phyloP scores from a whole-genome alignment of 2,329 filamentous ascomycete species.

The Zarea fungicola region DNA sequence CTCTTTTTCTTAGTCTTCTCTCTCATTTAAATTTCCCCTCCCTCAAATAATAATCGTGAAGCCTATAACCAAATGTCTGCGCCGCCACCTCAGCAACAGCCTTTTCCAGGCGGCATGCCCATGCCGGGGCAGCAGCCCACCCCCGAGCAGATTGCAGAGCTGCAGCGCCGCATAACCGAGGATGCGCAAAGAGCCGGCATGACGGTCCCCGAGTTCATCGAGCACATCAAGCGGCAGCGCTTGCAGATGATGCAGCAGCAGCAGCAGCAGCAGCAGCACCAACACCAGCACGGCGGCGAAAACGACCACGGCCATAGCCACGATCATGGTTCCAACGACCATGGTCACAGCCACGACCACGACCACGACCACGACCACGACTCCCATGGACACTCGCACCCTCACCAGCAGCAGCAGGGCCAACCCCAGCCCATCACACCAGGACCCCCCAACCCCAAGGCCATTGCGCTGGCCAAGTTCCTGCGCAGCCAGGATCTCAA shows the following conservation, averaged over 20 bases:
- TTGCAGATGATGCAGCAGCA: conserved; percentile 44
- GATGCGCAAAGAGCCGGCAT: conserved; percentile 84
- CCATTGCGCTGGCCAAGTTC: conserved; percentile 84
- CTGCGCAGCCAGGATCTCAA: conserved; percentile 81
- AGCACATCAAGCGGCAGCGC: conserved; percentile 55
- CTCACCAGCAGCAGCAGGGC: conserved; percentile 34
- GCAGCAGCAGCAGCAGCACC: conserved; percentile 33
- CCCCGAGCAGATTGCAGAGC: conserved; percentile 77
- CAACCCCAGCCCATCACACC: conserved; percentile 65
- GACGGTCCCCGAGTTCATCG: conserved; percentile 78
- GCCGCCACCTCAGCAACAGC: conserved; percentile 16
- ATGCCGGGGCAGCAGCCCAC: conserved; percentile 52
- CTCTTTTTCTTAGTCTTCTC: not conserved
- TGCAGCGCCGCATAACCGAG: conserved; percentile 75
- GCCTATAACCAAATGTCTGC: conserved; percentile 10
- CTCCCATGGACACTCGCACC: conserved; percentile 28
- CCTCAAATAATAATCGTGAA: not conserved
- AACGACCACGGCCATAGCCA: conserved; percentile 24
- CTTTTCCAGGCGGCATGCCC: conserved; percentile 22
- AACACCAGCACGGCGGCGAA: conserved; percentile 23
- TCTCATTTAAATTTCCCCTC: not conserved
- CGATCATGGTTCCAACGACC: conserved; percentile 23
- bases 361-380: conserved; percentile 26
- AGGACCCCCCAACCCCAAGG: conserved; percentile 81
- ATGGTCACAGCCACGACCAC: conserved; percentile 29